Percentiles rank a stretch among this genome's conserved stretches.
phyloP scores from a whole-genome alignment of 768 basidiomycete species.

The Kwoniella sp. region DNA sequence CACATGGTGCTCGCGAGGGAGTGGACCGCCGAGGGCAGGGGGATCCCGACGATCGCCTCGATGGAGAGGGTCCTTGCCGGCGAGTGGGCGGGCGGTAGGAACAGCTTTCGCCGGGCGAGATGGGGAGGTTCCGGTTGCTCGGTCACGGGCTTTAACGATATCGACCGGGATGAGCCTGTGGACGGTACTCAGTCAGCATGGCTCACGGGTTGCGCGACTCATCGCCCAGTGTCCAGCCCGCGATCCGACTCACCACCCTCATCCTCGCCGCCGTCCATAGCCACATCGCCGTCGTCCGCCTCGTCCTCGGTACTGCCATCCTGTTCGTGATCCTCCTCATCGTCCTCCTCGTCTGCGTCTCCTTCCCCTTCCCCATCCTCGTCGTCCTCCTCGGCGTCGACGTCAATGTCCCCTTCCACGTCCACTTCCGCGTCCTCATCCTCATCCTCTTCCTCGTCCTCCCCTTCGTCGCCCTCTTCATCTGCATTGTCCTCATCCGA shows the following conservation, averaged over 20 bases:
- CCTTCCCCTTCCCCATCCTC: neutral
- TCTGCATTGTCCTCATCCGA: slow-evolving; percentile 2
- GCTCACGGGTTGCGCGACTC: slow-evolving; percentile 9
- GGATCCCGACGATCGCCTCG: slow-evolving; percentile 85
- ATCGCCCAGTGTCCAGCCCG: neutral
- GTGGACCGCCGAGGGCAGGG: slow-evolving; percentile 82
- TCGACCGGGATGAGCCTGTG: neutral
- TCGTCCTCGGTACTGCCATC: slow-evolving; percentile 33
- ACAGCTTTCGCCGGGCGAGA: slow-evolving; percentile 43
- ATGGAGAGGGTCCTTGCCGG: slow-evolving; percentile 66
- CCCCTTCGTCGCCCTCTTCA: neutral
- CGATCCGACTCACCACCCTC: slow-evolving; percentile 18
- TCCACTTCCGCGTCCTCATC: neutral
- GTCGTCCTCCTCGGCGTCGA: neutral
- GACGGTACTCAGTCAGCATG: slow-evolving; percentile 10
- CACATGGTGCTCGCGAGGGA: slow-evolving; percentile 79
- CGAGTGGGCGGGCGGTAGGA: slow-evolving; percentile 31
- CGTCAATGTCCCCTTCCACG: neutral
- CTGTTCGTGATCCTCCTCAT: slow-evolving; percentile 54
- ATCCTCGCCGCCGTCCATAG: slow-evolving; percentile 26
- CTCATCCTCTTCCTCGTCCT: neutral
- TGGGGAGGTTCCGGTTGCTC: slow-evolving; percentile 35
- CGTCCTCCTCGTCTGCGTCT: slow-evolving; percentile 15
- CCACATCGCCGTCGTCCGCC: slow-evolving; percentile 23
- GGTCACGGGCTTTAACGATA: neutral